Base-by-base conservation (phyloP, 495 filamentous ascomycete genomes). In the Talaromyces trachyspermus region DNA sequence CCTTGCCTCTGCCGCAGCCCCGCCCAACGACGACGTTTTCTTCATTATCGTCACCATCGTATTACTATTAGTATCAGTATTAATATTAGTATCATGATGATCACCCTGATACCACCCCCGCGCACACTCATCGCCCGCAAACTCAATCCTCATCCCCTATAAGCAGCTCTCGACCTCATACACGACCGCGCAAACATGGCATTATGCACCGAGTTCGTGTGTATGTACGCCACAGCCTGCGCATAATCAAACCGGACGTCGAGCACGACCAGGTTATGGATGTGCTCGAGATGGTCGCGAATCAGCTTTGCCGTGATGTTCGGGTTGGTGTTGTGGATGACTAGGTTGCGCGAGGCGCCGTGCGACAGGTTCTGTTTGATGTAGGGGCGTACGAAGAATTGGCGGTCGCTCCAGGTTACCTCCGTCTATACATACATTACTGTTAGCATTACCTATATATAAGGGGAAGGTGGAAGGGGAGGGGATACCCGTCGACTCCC, bases 291-390 rank as follows among this genome's bases (percentile, higher is more conserved):
- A 54, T 95, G 84, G 4, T 84, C 77, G 2, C 85, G 79, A 36
- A 95, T 77, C 4, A 68, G 56, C 3, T 70, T 64, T 46, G 84
- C 83, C 0, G 81, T 88, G 49, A 88, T 72, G 42, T 68, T 74
- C 24, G 64, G 59, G 36, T 74, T 67, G 20, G 74, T 75, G 6
- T 75, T 75, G 51, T 70, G 74, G 37, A 94, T 71, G 27, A 88
- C 63, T 18, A 95, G 60, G 54, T 90, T 90, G 45, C 88, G 81
- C 35, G 79, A 84, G n/a, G 84, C 85, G n/a, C 88, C 88, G 22
- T 26, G 32, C 32, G 66, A 64, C 36, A 89, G 79, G 60, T 85
- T 84, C 57, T 75, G 71, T 2, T 76, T 74, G 33, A 89, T 74
- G 56, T 87, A 80, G 2, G 69, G 69, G 1, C 79, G 76, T 9